phyloP scores from a whole-genome alignment of 805 yeast species.

The Sugiyamaella americana region DNA sequence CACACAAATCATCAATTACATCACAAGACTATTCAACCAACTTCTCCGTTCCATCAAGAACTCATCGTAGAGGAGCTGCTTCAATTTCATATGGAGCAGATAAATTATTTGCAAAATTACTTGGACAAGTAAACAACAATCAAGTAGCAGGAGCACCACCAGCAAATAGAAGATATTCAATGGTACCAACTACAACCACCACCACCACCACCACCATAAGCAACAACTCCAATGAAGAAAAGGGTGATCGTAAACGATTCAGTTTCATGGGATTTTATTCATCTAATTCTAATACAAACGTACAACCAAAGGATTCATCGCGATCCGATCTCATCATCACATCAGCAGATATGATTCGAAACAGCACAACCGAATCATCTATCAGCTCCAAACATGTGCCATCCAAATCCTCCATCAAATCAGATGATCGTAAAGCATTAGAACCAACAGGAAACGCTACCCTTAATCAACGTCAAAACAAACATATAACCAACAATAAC shows the following conservation, averaged over 20 bases:
- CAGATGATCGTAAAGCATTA: slow-evolving; percentile 16
- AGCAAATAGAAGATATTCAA: slow-evolving; percentile 17
- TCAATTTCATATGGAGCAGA: slow-evolving; percentile 26
- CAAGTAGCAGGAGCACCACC: slow-evolving; percentile 7
- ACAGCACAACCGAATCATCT: slow-evolving; percentile 2
- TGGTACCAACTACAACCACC: slow-evolving; percentile 11
- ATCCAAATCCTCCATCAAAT: slow-evolving; percentile 1
- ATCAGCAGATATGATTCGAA: slow-evolving; percentile 6
- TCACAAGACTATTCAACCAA: background rate
- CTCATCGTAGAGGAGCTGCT: slow-evolving; percentile 22
- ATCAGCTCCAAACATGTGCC: background rate
- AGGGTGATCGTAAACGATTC: slow-evolving; percentile 21
- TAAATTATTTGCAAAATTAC: slow-evolving; percentile 21
- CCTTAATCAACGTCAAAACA: slow-evolving; percentile 20
- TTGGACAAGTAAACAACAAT: slow-evolving; percentile 14
- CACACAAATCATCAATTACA: background rate
- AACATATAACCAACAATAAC: background rate
- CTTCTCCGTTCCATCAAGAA: background rate
- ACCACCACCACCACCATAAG: background rate
- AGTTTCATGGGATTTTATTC: slow-evolving; percentile 20
- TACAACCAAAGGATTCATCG: background rate
- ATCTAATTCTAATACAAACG: background rate
- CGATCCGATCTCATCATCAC: background rate
- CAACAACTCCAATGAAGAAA: slow-evolving; percentile 2
- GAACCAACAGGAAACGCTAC: slow-evolving; percentile 21